Evolutionary conservation across 805 yeast species (phyloP).

Genomic region (Candida suzukii): DNA sequence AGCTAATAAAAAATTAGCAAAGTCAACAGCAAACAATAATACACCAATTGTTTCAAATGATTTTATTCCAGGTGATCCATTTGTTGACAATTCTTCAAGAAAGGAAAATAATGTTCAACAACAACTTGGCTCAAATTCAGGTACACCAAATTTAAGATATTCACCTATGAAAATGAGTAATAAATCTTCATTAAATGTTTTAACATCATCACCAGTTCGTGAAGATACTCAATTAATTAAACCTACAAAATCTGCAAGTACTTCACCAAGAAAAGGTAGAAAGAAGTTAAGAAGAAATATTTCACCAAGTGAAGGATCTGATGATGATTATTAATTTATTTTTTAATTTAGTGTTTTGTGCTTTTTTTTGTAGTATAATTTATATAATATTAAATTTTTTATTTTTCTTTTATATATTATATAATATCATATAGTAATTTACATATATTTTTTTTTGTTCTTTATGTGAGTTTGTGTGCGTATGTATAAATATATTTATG

Average conservation of each 20-base stretch:
- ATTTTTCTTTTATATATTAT: no score
- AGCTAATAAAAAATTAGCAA: neutral
- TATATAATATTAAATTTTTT: slow-evolving; percentile 4
- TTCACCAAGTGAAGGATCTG: neutral
- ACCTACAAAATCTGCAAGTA: neutral
- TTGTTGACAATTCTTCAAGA: neutral
- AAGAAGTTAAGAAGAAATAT: neutral
- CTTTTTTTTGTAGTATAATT: neutral
- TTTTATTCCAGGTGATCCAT: slow-evolving; percentile 3
- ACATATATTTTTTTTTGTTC: neutral
- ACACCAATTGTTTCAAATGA: neutral
- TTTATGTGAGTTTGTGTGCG: neutral
- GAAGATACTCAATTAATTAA: neutral
- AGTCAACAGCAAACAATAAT: no score
- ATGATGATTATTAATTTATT: neutral
- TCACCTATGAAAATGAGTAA: neutral
- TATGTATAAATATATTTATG: no score
- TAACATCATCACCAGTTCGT: neutral
- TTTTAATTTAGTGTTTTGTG: neutral
- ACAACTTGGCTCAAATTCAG: no score
- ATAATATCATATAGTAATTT: slow-evolving; percentile 2
- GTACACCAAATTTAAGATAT: neutral
- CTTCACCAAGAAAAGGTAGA: neutral
- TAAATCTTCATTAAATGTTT: neutral
- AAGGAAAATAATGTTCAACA: neutral